Evolutionary conservation across 2,329 filamentous ascomycete species (phyloP).

Genomic region (Trichoderma simmonsii): DNA sequence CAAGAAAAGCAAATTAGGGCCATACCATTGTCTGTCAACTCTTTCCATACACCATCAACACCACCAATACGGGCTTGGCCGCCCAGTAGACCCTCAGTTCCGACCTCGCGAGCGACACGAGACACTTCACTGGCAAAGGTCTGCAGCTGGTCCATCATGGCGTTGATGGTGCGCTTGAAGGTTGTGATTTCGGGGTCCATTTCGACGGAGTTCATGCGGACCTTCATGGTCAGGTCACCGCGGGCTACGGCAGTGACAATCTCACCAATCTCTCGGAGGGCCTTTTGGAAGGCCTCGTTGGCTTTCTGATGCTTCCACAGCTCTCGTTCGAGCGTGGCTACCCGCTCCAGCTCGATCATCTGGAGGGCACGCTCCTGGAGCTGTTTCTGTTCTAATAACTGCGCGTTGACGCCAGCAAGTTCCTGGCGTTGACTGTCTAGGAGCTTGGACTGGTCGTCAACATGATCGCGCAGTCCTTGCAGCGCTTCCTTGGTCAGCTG

Average conservation of each 20-base stretch:
- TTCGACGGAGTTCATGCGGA: constrained; percentile 90
- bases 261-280: constrained; percentile 90
- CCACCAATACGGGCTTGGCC: constrained; percentile 92
- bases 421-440: constrained; percentile 84
- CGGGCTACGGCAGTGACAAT: constrained; percentile 96
- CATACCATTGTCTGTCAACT: constrained; percentile 80
- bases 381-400: constrained; percentile 80
- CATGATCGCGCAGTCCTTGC: constrained; percentile 80
- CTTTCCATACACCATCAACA: constrained; percentile 96
- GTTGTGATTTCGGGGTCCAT: constrained; percentile 98
- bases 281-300: constrained; percentile 98
- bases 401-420: constrained; percentile 79
- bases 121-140: constrained; percentile 97
- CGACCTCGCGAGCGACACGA: constrained; percentile 89
- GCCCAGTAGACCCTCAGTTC: constrained; percentile 89
- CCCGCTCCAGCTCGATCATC: constrained; percentile 78
- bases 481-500: constrained; percentile 78
- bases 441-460: constrained; percentile 89
- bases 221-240: constrained; percentile 94
- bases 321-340: constrained; percentile 85
- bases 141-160: constrained; percentile 97
- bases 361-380: constrained; percentile 79
- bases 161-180: constrained; percentile 97
- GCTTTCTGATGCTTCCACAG: constrained; percentile 96
- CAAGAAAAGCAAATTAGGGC: background rate